Evolutionary conservation across 75 land plant species (phyloP).

Genomic region (Chamaecyparis obtusa): DNA sequence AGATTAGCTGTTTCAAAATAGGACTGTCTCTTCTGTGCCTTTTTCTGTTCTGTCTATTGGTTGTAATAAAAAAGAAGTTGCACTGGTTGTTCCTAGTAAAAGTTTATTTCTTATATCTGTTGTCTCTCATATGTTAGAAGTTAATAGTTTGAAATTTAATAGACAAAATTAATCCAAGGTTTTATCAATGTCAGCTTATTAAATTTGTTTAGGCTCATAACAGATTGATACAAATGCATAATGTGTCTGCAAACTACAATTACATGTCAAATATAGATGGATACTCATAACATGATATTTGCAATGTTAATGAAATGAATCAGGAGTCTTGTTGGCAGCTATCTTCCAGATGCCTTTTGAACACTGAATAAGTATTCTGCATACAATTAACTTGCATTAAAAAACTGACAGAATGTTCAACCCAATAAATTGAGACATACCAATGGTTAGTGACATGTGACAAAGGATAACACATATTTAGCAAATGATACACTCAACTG

Average conservation of each 20-base stretch:
- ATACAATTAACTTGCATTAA: background rate
- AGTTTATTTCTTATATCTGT: background rate
- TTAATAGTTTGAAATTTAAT: background rate
- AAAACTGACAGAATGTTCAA: background rate
- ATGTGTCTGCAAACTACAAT: background rate
- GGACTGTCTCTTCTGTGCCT: background rate
- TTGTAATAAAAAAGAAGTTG: background rate
- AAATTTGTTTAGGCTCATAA: background rate
- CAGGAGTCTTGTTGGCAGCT: background rate
- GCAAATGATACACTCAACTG: background rate
- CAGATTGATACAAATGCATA: background rate
- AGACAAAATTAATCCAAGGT: background rate
- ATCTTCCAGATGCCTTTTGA: background rate
- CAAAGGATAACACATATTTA: background rate
- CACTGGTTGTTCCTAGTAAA: background rate
- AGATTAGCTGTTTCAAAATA: background rate
- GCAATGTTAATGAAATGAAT: background rate
- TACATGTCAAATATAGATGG: background rate
- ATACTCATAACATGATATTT: background rate
- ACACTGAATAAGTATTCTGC: background rate
- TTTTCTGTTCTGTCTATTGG: background rate
- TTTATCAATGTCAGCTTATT: background rate
- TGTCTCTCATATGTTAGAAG: background rate
- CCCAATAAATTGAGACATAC: background rate
- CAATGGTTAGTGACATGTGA: background rate